Evolutionary conservation across 169 alveolate species (phyloP).

Genomic region (Plasmodium relictum): DNA sequence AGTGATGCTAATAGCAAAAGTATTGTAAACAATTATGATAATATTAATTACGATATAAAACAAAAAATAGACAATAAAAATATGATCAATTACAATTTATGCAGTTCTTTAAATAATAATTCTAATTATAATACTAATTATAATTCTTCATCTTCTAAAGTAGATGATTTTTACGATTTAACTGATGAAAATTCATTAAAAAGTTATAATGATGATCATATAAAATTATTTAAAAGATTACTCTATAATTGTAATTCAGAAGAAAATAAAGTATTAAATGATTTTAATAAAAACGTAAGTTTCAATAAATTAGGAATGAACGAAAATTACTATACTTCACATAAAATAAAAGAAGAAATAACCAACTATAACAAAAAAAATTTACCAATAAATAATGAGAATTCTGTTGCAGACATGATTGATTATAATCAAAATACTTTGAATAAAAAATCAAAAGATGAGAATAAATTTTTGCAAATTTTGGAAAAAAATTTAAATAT

Average conservation of each 20-base stretch:
- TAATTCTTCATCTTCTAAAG: neutral
- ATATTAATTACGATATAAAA: neutral
- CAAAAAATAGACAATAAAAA: conserved; percentile 8
- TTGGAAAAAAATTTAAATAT: neutral
- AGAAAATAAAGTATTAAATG: conserved; percentile 1
- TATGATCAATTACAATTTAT: neutral
- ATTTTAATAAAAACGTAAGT: neutral
- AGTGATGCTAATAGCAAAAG: neutral
- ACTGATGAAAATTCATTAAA: neutral
- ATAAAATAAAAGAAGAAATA: conserved; percentile 8
- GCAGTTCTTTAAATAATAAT: neutral
- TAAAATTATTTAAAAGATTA: conserved; percentile 8
- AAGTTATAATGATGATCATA: conserved; percentile 20
- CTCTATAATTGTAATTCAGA: conserved; percentile 17
- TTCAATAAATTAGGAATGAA: neutral
- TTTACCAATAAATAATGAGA: neutral
- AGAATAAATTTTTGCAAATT: neutral
- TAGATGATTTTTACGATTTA: neutral
- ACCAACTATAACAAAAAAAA: neutral
- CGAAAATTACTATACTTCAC: conserved; percentile 8
- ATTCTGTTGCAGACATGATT: neutral
- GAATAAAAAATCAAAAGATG: neutral
- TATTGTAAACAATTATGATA: conserved; percentile 2
- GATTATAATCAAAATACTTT: neutral
- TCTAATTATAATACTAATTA: neutral